Evolutionary conservation across 2,329 filamentous ascomycete genomes (phyloP), one percentile per base, ranked within the genome.

Genomic region (Mollisia scopiformis): DNA sequence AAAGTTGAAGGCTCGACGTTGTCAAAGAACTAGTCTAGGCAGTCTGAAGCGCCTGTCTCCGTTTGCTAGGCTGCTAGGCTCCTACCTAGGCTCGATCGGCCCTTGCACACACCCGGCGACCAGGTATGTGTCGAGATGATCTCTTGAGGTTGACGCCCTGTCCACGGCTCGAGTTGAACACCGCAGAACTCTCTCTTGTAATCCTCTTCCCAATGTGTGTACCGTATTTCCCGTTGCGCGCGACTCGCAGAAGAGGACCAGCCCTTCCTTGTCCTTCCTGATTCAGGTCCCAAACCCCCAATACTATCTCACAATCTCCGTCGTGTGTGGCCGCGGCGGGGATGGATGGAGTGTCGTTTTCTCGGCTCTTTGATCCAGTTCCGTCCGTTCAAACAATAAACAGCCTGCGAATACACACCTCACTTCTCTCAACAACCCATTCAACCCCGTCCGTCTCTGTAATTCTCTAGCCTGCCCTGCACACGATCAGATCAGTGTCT

Each of bases 1-100:
- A 43, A n/a, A n/a, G n/a, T n/a, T n/a, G n/a, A n/a, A n/a, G n/a
- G 53, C 37, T 46, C 53, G 33, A 55, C 37, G 53, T 28, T n/a
- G 37, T 55, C 37, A 55, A 37, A n/a, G n/a, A n/a, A n/a, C n/a
- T n/a, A n/a, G 28, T 27, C 49, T 51, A 51, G 49, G 49, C 27
- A 33, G 19, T 51, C 30, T 35, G 49, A 51, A 19, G 49, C 49
- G 37, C 39, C 37, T 30, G n/a, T n/a, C 37, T 55, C 53, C 53
- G 53, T 46, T 31, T 31, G 13, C 25, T 6, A 55, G 28, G 21
- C n/a, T n/a, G n/a, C n/a, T n/a, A n/a, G n/a, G n/a, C n/a, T n/a
- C n/a, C n/a, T n/a, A n/a, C n/a, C n/a, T n/a, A n/a, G n/a, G n/a
- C n/a, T n/a, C n/a, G n/a, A n/a, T n/a, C n/a, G n/a, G n/a, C n/a